Evolutionary conservation across 225 moss, liverwort and hornwort genomes (phyloP), one percentile per base, ranked within the genome.

Genomic region (Polytrichum formosum): DNA sequence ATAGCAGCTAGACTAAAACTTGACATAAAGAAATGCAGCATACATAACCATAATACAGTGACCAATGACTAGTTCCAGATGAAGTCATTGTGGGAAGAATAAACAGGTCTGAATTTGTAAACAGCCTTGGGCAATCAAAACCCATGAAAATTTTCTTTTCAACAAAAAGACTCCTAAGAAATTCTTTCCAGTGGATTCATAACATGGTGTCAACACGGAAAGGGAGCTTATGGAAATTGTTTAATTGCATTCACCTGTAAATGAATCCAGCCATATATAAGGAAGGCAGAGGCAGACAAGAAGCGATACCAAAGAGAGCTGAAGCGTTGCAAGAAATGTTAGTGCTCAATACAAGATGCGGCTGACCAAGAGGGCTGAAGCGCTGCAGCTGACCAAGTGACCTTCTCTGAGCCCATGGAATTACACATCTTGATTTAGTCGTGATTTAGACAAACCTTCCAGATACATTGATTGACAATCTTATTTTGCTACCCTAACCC

Each of bases 261-360:
- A 6, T 58, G 58, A 20, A 58, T 33, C 28, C 87, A 94, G 92
- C 89, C 85, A 54, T 92, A 91, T 30, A 62, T 79, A 0, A 87
- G 87, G 61, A 89, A 91, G 78, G 80, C 92, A 1, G 75, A 92
- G 75, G 56, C 68, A 31, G 94, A 95, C 78, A 95, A 95, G 78
- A 86, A 81, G 78, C 78, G 94, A 61, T 86, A 92, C 62, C 70
- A 78, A 59, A 90, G 80, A 70, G 87, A 95, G 29, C 56, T 92
- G 73, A 92, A 90, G 73, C 82, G 85, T 7, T 85, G 77, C 66
- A 87, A 85, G 23, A 58, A 58, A 55, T 25, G 25, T 18, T 80
- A 75, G 82, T 31, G 70, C 1, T 2, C 29, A 13, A 27, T 7
- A 22, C 27, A 31, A 26, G 13, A 16, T 46, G 46, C 46, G 0